These are phyloP conservation scores for Boletus coccyginus DNA, from an alignment of 768 basidiomycete genomes.

Conservation along the genomic window DNA sequence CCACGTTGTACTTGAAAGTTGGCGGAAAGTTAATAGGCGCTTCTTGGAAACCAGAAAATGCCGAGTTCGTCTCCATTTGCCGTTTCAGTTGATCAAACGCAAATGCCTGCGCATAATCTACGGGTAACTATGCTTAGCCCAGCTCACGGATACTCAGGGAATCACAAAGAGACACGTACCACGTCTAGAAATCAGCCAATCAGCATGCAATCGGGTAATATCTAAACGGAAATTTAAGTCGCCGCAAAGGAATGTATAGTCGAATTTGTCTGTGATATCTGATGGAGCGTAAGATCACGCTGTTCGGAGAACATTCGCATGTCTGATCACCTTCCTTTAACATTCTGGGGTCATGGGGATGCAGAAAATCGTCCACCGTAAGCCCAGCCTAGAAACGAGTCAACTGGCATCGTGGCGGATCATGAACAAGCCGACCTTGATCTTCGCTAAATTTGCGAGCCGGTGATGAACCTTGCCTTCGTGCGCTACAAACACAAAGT, in stretches of 20 bases:
- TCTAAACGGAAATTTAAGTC: constrained; percentile 92
- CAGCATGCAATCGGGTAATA: constrained; percentile 86
- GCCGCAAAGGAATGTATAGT: constrained; percentile 85
- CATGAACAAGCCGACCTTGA: constrained; percentile 53
- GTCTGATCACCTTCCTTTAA: constrained; percentile 61
- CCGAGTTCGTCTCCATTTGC: constrained; percentile 65
- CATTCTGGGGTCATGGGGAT: constrained; percentile 57
- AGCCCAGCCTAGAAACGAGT: constrained; percentile 57
- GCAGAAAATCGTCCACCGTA: constrained; percentile 73
- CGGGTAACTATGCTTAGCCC: constrained; percentile 5
- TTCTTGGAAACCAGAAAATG: constrained; percentile 79
- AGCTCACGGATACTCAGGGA: not conserved
- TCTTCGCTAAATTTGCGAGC: constrained; percentile 84
- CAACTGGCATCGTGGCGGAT: not conserved
- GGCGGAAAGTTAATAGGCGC: constrained; percentile 83
- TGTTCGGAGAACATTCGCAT: not conserved
- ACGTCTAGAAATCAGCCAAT: constrained; percentile 86
- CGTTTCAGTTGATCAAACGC: constrained; percentile 85
- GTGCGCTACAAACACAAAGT: constrained; percentile 49
- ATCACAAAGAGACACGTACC: constrained; percentile 40
- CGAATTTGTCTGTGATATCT: constrained; percentile 86
- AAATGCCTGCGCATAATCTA: constrained; percentile 83
- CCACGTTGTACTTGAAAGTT: constrained; percentile 91
- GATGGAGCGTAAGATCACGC: constrained; percentile 7
- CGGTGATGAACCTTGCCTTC: constrained; percentile 74